A percentile compares a stretch with the other conserved stretches of the same genome.
These are phyloP conservation scores for Yamadazyma siamensis DNA, from an alignment of 1,139 yeast genomes.

Conservation along the genomic window DNA sequence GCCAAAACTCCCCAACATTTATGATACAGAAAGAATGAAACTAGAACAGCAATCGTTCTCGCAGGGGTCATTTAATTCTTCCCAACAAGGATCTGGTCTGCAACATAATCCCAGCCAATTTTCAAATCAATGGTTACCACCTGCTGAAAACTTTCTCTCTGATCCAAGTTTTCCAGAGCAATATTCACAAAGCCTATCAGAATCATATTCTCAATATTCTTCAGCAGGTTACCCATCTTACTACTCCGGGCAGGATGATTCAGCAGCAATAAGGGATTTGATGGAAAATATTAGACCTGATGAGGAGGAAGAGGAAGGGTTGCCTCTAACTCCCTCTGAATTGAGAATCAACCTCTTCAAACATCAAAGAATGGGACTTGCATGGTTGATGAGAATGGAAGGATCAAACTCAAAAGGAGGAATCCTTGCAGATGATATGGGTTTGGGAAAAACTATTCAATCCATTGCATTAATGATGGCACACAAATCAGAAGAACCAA, in stretches of 20 bases:
- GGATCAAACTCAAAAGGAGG: constrained; percentile 64
- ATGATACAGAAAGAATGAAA: no score
- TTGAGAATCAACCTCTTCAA: constrained; percentile 64
- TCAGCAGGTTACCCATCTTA: constrained; percentile 5
- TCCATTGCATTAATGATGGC: constrained; percentile 67
- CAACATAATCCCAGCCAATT: no score
- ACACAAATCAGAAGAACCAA: constrained; percentile 36
- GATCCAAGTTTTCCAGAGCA: no score
- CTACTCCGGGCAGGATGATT: constrained; percentile 4
- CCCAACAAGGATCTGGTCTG: no score
- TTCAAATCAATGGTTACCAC: no score
- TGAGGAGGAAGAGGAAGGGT: constrained; percentile 43
- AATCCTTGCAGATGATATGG: constrained; percentile 91
- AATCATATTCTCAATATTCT: no score
- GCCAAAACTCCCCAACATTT: no score
- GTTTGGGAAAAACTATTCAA: constrained; percentile 88
- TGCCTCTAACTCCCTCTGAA: constrained; percentile 66
- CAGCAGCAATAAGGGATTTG: constrained; percentile 20
- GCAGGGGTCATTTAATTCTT: no score
- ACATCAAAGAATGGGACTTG: constrained; percentile 83
- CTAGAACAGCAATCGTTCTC: no score
- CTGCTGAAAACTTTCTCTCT: no score
- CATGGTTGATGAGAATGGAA: constrained; percentile 77
- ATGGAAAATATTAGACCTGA: constrained; percentile 66
- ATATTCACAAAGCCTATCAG: no score